Percentiles rank a stretch among this genome's conserved stretches.
These are phyloP conservation scores for Thraustochytrium striatum DNA, from an alignment of 352 stramenopile genomes.

Conservation along the genomic window DNA sequence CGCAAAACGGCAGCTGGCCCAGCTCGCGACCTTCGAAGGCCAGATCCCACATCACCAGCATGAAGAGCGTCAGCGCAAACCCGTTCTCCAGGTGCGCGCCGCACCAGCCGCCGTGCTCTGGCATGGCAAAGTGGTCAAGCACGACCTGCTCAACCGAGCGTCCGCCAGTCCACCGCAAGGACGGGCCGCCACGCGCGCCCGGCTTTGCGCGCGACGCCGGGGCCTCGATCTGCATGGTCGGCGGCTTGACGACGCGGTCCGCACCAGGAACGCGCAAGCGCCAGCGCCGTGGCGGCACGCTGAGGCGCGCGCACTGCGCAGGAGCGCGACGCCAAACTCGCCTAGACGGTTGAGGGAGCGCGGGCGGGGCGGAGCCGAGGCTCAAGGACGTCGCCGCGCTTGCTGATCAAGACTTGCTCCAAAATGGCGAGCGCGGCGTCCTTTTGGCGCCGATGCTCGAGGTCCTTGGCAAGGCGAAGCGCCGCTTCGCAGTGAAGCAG, in stretches of 20 bases:
- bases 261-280: neutral
- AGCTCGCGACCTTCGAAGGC: neutral
- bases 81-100: conserved; percentile 35
- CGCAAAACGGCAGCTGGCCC: neutral
- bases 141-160: neutral
- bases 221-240: neutral
- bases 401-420: neutral
- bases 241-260: neutral
- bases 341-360: neutral
- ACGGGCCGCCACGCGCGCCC: neutral
- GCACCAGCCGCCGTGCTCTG: neutral
- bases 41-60: conserved; percentile 31
- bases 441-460: conserved; percentile 6
- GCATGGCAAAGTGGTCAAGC: neutral
- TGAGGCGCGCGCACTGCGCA: conserved; percentile 5
- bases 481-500: conserved; percentile 37
- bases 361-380: neutral
- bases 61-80: neutral
- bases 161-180: neutral
- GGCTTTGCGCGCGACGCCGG: neutral
- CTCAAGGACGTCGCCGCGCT: neutral
- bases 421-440: neutral
- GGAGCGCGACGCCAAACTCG: neutral
- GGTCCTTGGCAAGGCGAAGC: neutral
- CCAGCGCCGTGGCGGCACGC: conserved; percentile 24